Base-by-base conservation (phyloP, 306 rosid genomes). In the Datisca glomerata region DNA sequence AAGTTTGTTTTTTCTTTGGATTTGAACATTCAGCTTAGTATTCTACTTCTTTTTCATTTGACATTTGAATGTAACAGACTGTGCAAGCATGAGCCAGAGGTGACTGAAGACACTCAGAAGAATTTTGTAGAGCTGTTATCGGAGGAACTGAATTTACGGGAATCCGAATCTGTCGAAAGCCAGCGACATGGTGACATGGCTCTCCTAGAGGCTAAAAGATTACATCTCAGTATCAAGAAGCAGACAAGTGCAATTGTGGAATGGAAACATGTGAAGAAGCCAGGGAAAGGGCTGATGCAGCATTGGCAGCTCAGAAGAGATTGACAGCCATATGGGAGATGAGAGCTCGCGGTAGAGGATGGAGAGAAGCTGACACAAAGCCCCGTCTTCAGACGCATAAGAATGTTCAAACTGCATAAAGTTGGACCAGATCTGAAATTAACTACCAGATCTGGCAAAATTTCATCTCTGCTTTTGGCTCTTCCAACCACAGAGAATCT, bases 181-280 rank as follows among this genome's bases (percentile, higher is more conserved):
- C 94, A 84, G 60, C 79, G 49, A 31, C 89, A 59, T 2, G 92
- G 86, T 12, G 98, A 91, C 67, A 67, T 78, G 79, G 95, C 98
- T 59, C 71, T 91, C 43, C 92, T 84, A 3, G 98, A 91, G 78
- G 86, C 98, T 6, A 91, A 91, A 91, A 91, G 76, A 72, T 84
- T 14, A 78, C 98, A 20, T 91, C 98, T 44, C 94, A 80, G 72
- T 91, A 84, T 64, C 96, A 75, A 64, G 98, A 91, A 63, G 98
- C 98, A 35, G 98, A 84, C 71, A 91, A 91, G 78, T 91, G 98
- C 54, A 91, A 72, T 64, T 91, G 94, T 2, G 98, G 98, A 59
- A 91, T 91, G 98, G 98, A 80, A 59, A 91, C 98, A 0, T 91
- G 98, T 3, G 98, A 91, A 53, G 92, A 78, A 51, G 96, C 96